Conservation (phyloP, 179 eudicot genomes). For the Patellifolia procumbens region DNA sequence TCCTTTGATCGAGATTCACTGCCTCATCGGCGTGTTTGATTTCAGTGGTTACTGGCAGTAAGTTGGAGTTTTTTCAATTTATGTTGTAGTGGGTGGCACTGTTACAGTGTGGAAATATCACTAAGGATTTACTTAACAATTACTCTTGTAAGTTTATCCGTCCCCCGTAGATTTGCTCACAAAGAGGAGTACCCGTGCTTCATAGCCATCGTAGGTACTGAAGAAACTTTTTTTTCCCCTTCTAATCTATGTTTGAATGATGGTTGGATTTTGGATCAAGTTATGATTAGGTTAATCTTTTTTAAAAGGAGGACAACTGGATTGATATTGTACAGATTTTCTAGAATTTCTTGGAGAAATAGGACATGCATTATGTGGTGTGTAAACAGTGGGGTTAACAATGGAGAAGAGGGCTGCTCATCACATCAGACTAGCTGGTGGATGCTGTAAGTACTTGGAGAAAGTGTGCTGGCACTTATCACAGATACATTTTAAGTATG, state of each 20-base stretch:
- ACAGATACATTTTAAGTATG: not conserved
- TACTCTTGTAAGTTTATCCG: too few species aligned
- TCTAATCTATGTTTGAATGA: not conserved
- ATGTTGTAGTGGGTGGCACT: too few species aligned
- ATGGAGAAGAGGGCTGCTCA: not conserved
- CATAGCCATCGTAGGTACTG: too few species aligned
- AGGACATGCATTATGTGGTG: not conserved
- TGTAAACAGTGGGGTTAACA: not conserved
- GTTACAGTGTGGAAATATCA: too few species aligned
- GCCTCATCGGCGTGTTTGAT: too few species aligned
- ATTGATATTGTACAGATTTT: not conserved
- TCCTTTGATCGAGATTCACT: too few species aligned
- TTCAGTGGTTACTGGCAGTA: too few species aligned
- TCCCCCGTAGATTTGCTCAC: too few species aligned
- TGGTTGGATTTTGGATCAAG: not conserved
- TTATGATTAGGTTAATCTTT: not conserved
- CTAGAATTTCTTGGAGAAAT: not conserved
- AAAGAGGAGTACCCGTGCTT: too few species aligned
- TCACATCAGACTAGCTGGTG: not conserved
- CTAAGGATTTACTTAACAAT: too few species aligned
- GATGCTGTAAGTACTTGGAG: not conserved
- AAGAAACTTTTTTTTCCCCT: too few species aligned
- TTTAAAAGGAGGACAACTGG: not conserved
- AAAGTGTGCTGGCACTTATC: not conserved
- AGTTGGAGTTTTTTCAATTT: too few species aligned